Conservation (phyloP, 2,329 filamentous ascomycete genomes). For the Xylaria sp. region DNA sequence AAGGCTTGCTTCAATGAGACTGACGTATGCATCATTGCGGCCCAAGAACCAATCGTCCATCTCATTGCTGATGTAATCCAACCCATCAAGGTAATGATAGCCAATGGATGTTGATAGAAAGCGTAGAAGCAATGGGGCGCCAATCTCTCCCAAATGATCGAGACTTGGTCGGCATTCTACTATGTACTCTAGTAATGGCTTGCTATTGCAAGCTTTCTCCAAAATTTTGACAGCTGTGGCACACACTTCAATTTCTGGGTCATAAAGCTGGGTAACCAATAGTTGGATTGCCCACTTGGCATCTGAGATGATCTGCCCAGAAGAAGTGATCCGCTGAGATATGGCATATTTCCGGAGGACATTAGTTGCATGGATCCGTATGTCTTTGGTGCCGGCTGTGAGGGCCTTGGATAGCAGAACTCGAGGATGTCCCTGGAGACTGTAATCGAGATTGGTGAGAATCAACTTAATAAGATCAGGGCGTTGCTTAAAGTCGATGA, state of each 20-base stretch:
- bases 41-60: constrained; percentile 99
- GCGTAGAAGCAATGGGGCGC: constrained; percentile 87
- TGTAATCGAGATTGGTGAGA: constrained; percentile 92
- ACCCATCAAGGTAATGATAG: constrained; percentile 94
- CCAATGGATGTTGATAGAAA: constrained; percentile 97
- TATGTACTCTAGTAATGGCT: constrained; percentile 90
- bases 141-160: constrained; percentile 96
- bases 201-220: constrained; percentile 96
- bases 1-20: constrained; percentile 93
- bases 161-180: constrained; percentile 94
- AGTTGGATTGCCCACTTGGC: constrained; percentile 97
- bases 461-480: constrained; percentile 91
- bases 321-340: constrained; percentile 54
- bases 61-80: constrained; percentile 99
- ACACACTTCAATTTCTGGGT: constrained; percentile 96
- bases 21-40: constrained; percentile 95
- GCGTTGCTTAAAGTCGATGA: constrained; percentile 88
- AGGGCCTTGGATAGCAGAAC: constrained; percentile 94
- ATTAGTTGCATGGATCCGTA: constrained; percentile 89
- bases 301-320: constrained; percentile 64
- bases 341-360: constrained; percentile 87
- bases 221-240: constrained; percentile 96
- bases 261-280: constrained; percentile 97
- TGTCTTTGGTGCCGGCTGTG: constrained; percentile 89
- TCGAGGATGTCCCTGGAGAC: constrained; percentile 85